Percentiles rank a stretch among this genome's conserved stretches.
phyloP scores from a whole-genome alignment of 345 rosid genomes.

The Jatropha curcas region DNA sequence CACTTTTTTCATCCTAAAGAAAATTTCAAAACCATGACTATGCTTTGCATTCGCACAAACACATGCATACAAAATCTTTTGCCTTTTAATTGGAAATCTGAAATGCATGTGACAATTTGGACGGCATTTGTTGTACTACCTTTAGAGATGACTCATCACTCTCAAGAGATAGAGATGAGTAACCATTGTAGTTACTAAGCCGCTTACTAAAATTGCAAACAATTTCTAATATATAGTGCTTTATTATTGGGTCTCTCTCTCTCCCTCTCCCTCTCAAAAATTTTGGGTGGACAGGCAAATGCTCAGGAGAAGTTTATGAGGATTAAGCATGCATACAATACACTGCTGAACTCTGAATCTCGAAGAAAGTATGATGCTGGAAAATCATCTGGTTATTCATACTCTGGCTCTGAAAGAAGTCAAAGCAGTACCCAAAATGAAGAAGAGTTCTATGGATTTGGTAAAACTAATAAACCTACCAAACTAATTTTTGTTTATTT shows the following conservation, averaged over 20 bases:
- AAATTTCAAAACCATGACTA: not conserved
- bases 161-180: not conserved
- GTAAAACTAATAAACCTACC: constrained; percentile 40
- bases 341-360: constrained; percentile 69
- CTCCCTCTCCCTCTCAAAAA: constrained; percentile 2
- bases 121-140: not conserved
- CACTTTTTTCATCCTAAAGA: not conserved
- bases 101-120: not conserved
- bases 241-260: too few relatives aligned
- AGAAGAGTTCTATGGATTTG: constrained; percentile 91
- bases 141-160: not conserved
- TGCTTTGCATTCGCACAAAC: not conserved
- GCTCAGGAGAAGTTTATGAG: constrained; percentile 73
- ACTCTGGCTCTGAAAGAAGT: constrained; percentile 46
- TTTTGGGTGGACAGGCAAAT: constrained; percentile 54
- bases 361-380: constrained; percentile 53
- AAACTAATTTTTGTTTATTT: constrained; percentile 12
- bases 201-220: not conserved
- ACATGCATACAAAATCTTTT: not conserved
- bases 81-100: not conserved
- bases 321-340: constrained; percentile 62
- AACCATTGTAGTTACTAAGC: not conserved
- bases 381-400: constrained; percentile 60
- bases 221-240: not conserved
- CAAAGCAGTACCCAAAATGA: constrained; percentile 42